Evolutionary conservation across 192 early-diverging fungal species (phyloP), one percentile per base, ranked within the genome.

Genomic region (Podila epigama): DNA sequence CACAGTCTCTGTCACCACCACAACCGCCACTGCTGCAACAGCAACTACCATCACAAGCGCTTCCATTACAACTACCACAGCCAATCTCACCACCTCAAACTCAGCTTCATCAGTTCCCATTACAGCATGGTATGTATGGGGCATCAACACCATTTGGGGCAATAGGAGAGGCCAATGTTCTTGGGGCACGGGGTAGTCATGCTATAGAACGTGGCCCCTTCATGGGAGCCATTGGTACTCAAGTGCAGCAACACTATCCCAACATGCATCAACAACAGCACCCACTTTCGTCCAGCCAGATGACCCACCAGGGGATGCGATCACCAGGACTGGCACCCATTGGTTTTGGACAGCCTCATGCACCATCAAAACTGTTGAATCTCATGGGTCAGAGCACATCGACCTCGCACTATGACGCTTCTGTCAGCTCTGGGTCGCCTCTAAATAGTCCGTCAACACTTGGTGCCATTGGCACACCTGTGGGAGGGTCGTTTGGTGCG

Each of bases 321-420:
- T 77, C 73, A 44, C 66, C 73, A 0, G 73, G 73, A n/a, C n/a
- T 68, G 16, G 56, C 55, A 18, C 66, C 73, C 1, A 63, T 77
- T 22, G 73, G 73, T 1, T 77, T 62, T 53, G 66, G 73, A 0
- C 65, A 68, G 33, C 27, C n/a, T 34, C 60, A 57, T n/a, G 65
- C 58, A 12, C 54, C 71, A 16, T 2, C 53, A 42, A 73, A 62
- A 41, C 63, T 75, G 25, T 20, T 65, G 39, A 58, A 50, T 31
- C 18, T 79, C 53, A 73, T 75, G 70, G 70, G 60, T 28, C 51
- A 64, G 39, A 73, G 42, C 37, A 20, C 50, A 20, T 27, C 52
- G 5, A 63, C 75, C 58, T 40, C 51, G 27, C 56, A 51, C 50
- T 69, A 70, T 54, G 70, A 68, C 37, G 13, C 53, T 51, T 18